These are phyloP conservation scores for Curvularia lunata DNA, from an alignment of 2,329 filamentous ascomycete species.

Conservation along the genomic window DNA sequence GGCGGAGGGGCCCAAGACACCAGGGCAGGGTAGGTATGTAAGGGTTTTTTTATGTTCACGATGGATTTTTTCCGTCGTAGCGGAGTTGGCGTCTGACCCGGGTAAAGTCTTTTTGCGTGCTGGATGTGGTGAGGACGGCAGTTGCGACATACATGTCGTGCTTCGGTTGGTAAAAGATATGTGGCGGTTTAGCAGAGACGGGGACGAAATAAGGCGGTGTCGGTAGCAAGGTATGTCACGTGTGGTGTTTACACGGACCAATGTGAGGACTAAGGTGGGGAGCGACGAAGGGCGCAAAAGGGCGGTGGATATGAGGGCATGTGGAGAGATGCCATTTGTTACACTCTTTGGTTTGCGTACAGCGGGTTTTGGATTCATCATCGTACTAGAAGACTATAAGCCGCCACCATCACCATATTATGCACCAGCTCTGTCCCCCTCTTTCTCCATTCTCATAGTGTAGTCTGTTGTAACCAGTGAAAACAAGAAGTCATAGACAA, in stretches of 20 bases:
- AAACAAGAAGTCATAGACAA: background rate
- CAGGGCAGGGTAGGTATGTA: too few species aligned
- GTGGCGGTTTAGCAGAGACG: background rate
- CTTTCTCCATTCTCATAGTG: background rate
- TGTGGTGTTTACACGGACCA: background rate
- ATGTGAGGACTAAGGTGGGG: background rate
- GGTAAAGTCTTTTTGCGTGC: too few species aligned
- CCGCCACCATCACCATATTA: background rate
- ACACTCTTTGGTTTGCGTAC: background rate
- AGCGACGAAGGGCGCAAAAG: background rate
- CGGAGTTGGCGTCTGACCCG: too few species aligned
- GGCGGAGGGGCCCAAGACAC: too few species aligned
- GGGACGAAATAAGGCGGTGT: background rate
- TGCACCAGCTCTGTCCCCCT: background rate
- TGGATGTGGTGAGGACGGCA: too few species aligned
- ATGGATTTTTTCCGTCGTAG: too few species aligned
- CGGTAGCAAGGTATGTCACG: background rate
- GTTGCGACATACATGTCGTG: too few species aligned
- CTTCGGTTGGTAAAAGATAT: background rate
- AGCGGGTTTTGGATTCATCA: too few species aligned
- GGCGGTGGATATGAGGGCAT: background rate
- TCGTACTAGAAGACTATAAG: background rate
- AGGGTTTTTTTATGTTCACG: too few species aligned
- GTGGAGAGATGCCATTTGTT: background rate
- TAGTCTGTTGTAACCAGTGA: background rate